These are phyloP conservation scores for Myotisia sp. DNA, from an alignment of 2,329 filamentous ascomycete species.

Conservation along the genomic window DNA sequence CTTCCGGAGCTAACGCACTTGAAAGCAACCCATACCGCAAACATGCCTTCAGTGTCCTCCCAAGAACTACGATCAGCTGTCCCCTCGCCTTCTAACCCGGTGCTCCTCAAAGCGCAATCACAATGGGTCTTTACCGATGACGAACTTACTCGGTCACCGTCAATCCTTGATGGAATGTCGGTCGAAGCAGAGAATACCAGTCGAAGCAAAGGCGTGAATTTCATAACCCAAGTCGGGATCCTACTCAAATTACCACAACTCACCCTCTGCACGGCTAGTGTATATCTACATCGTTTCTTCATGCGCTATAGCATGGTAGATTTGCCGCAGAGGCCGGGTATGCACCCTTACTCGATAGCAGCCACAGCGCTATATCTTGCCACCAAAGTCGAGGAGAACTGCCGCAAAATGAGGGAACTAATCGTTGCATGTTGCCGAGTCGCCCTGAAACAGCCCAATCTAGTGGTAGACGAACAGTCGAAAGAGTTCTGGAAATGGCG, in stretches of 20 bases:
- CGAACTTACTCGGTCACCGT: conserved; percentile 70
- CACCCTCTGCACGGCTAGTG: conserved; percentile 78
- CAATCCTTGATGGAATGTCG: conserved; percentile 66
- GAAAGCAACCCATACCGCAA: too few species aligned
- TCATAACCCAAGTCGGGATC: conserved; percentile 87
- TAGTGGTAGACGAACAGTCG: conserved; percentile 87
- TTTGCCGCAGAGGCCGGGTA: conserved; percentile 51
- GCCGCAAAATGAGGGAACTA: conserved; percentile 85
- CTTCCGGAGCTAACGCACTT: too few species aligned
- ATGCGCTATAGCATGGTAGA: conserved; percentile 76
- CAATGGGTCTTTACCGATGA: conserved; percentile 87
- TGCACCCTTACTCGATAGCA: conserved; percentile 88
- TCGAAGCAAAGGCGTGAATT: conserved; percentile 85
- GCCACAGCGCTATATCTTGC: conserved; percentile 85
- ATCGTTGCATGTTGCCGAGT: conserved; percentile 89
- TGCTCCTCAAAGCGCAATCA: conserved; percentile 42
- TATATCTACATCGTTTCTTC: conserved; percentile 92
- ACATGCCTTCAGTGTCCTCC: conserved; percentile 18
- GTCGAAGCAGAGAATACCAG: conserved; percentile 63
- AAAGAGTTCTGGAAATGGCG: conserved; percentile 98
- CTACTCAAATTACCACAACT: conserved; percentile 84
- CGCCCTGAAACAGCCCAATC: conserved; percentile 81
- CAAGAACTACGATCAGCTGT: conserved; percentile 18
- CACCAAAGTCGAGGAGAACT: conserved; percentile 95
- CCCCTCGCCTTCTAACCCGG: conserved; percentile 29